These are phyloP conservation scores for Quercus tomentella DNA, from an alignment of 331 rosid genomes.

Conservation along the genomic window DNA sequence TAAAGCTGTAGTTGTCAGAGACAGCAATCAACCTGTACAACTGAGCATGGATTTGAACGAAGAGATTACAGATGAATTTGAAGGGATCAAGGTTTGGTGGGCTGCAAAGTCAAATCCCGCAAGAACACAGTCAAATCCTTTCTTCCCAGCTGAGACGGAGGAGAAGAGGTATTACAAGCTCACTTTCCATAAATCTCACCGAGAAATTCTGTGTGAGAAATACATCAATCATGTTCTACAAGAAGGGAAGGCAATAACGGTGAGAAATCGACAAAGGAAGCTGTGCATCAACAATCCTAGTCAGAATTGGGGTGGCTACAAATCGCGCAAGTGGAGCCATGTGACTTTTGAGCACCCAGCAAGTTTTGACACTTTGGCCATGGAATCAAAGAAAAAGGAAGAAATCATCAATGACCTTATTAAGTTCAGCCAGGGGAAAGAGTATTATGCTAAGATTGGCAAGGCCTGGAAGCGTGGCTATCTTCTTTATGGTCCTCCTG, in stretches of 20 bases:
- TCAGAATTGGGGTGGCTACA: slow-evolving; percentile 7
- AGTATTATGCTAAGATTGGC: slow-evolving; percentile 36
- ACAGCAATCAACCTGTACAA: slow-evolving; percentile 37
- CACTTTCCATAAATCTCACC: slow-evolving; percentile 39
- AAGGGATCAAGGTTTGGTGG: slow-evolving; percentile 61
- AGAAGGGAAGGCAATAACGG: slow-evolving; percentile 52
- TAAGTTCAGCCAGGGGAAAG: neutral
- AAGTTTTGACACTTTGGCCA: neutral
- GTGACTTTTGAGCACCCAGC: slow-evolving; percentile 14
- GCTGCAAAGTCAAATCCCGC: slow-evolving; percentile 26
- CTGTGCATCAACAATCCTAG: slow-evolving; percentile 49
- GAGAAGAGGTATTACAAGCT: slow-evolving; percentile 57
- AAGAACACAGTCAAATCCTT: slow-evolving; percentile 33
- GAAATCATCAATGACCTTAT: neutral
- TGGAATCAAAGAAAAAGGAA: neutral
- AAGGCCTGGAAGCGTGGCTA: slow-evolving; percentile 49
- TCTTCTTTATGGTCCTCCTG: slow-evolving; percentile 45
- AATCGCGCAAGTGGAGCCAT: slow-evolving; percentile 44
- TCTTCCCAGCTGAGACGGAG: slow-evolving; percentile 23
- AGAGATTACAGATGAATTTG: slow-evolving; percentile 43
- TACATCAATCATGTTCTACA: slow-evolving; percentile 39
- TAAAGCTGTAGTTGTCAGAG: slow-evolving; percentile 44
- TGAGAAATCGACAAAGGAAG: slow-evolving; percentile 57
- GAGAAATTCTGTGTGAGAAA: slow-evolving; percentile 31
- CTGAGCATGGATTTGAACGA: slow-evolving; percentile 71